A percentile compares a stretch with the other conserved stretches of the same genome.
These are phyloP conservation scores for Sporobolomyces pararoseus DNA, from an alignment of 768 basidiomycete species.

Conservation along the genomic window DNA sequence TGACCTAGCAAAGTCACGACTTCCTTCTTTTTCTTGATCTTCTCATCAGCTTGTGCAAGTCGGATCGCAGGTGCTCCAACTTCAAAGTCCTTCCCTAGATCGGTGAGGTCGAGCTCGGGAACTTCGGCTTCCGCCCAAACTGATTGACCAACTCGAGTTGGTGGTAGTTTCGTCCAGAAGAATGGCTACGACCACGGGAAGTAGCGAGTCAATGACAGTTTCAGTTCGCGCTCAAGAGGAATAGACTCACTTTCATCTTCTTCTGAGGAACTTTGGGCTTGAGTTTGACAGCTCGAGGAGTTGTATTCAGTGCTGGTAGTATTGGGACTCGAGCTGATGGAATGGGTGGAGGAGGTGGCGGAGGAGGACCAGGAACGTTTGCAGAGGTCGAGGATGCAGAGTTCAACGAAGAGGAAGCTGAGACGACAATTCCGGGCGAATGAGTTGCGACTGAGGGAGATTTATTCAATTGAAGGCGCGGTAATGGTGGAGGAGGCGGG, in stretches of 20 bases:
- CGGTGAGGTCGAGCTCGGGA: conserved; percentile 60
- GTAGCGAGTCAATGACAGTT: not conserved
- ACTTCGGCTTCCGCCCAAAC: conserved; percentile 64
- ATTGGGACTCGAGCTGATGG: conserved; percentile 44
- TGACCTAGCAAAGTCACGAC: conserved; percentile 72
- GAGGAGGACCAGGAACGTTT: not conserved
- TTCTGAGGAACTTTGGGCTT: conserved; percentile 35
- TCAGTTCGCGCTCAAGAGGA: not conserved
- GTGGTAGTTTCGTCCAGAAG: conserved; percentile 81
- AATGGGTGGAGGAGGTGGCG: conserved; percentile 44
- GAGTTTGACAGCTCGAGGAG: not conserved
- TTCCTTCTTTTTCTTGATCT: conserved; percentile 57
- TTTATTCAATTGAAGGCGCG: not conserved
- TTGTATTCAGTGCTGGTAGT: not conserved
- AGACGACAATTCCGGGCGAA: not conserved
- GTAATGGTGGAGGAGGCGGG: conserved; percentile 1
- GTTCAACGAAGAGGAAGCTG: too few species aligned
- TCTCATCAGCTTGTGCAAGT: conserved; percentile 51
- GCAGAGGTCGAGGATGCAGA: not conserved
- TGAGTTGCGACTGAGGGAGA: not conserved
- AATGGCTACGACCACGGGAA: conserved; percentile 58
- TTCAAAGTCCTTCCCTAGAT: conserved; percentile 70
- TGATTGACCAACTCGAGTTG: conserved; percentile 53
- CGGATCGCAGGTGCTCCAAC: conserved; percentile 56
- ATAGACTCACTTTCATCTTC: conserved; percentile 39